Evolutionary conservation across 768 basidiomycete species (phyloP).

Genomic region (Dentipellis fragilis): DNA sequence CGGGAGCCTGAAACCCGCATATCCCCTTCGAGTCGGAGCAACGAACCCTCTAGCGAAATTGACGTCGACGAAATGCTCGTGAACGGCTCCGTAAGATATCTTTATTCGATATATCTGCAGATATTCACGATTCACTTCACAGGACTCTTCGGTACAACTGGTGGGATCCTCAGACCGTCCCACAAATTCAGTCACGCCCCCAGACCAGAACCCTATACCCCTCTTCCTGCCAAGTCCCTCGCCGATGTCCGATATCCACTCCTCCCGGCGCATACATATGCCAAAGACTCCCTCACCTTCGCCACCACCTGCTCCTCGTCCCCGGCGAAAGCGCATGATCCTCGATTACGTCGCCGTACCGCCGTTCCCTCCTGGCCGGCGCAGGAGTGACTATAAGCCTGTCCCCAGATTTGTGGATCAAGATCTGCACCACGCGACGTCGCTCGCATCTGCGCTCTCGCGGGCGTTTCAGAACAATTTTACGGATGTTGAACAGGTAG

Average conservation of each 20-base stretch:
- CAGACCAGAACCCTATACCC: neutral
- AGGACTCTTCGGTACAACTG: no score
- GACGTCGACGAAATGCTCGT: neutral
- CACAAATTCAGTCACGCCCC: neutral
- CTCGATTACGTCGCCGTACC: neutral
- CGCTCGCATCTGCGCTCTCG: neutral
- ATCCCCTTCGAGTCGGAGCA: neutral
- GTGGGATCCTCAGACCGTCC: neutral
- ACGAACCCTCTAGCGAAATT: neutral
- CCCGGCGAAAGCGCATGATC: neutral
- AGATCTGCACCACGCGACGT: neutral
- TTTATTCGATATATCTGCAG: no score
- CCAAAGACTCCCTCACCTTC: neutral
- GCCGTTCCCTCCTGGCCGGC: neutral
- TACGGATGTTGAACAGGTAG: neutral
- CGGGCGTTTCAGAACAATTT: constrained; percentile 3
- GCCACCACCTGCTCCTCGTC: neutral
- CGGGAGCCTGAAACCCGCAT: neutral
- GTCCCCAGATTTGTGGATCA: neutral
- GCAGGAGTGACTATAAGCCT: neutral
- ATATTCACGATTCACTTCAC: no score
- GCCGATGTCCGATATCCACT: neutral
- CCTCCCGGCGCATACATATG: neutral
- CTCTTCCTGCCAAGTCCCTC: neutral
- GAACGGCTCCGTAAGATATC: no score